Percentiles rank a stretch among this genome's conserved stretches.
These are phyloP conservation scores for Cladophialophora chaetospira DNA, from an alignment of 2,329 filamentous ascomycete species.

Conservation along the genomic window DNA sequence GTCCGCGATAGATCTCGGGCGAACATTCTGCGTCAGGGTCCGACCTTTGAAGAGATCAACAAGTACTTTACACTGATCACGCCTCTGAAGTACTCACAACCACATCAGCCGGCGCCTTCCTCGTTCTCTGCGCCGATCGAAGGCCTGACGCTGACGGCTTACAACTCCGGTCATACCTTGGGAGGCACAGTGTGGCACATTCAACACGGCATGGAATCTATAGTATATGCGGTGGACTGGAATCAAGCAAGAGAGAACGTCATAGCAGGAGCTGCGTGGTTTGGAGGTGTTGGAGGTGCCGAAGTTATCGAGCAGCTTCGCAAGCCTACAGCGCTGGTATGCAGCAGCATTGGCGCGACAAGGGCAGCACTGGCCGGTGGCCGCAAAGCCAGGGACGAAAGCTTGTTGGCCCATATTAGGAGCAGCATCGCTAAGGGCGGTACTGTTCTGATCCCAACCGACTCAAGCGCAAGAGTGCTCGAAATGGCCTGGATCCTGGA, in stretches of 20 bases:
- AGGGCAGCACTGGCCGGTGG: conserved; percentile 70
- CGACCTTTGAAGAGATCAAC: conserved; percentile 84
- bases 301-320: conserved; percentile 92
- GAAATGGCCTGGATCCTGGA: conserved; percentile 92
- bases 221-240: conserved; percentile 98
- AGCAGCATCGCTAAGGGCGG: conserved; percentile 80
- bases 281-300: conserved; percentile 78
- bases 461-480: conserved; percentile 91
- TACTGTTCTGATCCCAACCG: conserved; percentile 88
- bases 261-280: conserved; percentile 88
- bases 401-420: conserved; percentile 76
- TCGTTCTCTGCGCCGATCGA: conserved; percentile 87
- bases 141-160: conserved; percentile 91
- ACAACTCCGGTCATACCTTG: conserved; percentile 92
- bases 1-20: conserved; percentile 49
- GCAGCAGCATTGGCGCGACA: conserved; percentile 80
- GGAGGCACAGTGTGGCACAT: conserved; percentile 99
- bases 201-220: conserved; percentile 92
- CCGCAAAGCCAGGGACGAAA: conserved; percentile 79
- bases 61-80: conserved; percentile 89
- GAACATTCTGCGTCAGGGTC: conserved; percentile 65
- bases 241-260: conserved; percentile 97
- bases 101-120: conserved; percentile 83
- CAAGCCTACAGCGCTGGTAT: conserved; percentile 90
- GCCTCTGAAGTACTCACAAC: conserved; percentile 93